Evolutionary conservation across 2,329 filamentous ascomycete genomes (phyloP), one percentile per base, ranked within the genome.

Genomic region (Tolypocladium tundrense): DNA sequence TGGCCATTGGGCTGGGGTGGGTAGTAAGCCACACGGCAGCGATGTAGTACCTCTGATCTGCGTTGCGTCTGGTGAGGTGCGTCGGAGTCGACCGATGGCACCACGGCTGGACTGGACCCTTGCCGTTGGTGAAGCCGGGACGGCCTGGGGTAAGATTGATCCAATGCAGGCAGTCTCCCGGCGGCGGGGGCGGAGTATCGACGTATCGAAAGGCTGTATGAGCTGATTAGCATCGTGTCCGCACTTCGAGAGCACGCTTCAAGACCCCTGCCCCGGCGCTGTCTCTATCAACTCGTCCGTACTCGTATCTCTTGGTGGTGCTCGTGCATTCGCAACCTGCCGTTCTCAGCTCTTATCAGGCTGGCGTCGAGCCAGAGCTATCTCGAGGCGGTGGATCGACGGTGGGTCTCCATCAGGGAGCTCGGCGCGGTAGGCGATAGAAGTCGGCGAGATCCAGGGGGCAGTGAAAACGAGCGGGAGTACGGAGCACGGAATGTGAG

Each of bases 51-150:
- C 41, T 42, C 41, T n/a, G 21, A 45, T 45, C 42, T 45, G 10
- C 42, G 5, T 14, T 24, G 42, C n/a, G 24, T 48, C 39, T 40
- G 43, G 24, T 16, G 43, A 48, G 43, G 24, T 48, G 45, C 48
- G 31, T 53, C 53, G 57, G 53, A 59, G 54, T 37, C 54, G 54
- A 42, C 57, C 57, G 57, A 59, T 40, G 33, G 27, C 4, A 31
- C 27, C 42, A 19, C 45, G 9, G 13, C 24, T 31, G 24, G 42
- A 33, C 39, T 16, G 21, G 21, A 41, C 39, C 43, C 42, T 45
- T 45, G 42, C 45, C 10, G 27, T 33, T 19, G 39, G 37, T 39
- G 45, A 48, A 48, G 45, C 45, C 19, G 45, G 45, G 14, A 48
- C 45, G 45, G 45, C 45, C 24, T 48, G 45, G 45, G 45, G 45